Evolutionary conservation across 208 protist genomes (phyloP), one percentile per base, ranked within the genome.

Genomic region (Leishmania aethiopica): DNA sequence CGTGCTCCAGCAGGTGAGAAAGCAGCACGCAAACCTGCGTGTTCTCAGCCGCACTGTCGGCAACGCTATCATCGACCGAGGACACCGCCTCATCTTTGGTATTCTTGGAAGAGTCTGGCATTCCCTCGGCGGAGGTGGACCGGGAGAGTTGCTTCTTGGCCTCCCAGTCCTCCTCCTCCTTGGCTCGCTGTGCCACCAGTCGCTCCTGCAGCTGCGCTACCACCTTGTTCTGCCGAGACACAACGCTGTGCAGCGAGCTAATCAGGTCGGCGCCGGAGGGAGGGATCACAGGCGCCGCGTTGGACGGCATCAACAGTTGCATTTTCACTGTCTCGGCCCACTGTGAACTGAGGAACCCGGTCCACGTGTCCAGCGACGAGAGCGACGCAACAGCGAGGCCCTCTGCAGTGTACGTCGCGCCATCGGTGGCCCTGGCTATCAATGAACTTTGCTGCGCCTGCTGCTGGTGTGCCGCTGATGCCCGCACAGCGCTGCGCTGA

Each of bases 361-460:
- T 84, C 90, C 90, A 93, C 69, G 90, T 93, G 75, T 93, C 90
- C 15, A 86, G 59, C 79, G 80, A 57, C 47, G 69, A 78, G 7
- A 13, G 60, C 7, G 40, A 37, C 32, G 49, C 37, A 40, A 1
- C 59, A 3, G 28, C 60, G 40, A 53, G 3, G 60, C 32, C 32
- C 28, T 59, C 73, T 59, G 35, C 10, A 25, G 40, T 59, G 22
- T 47, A 75, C 75, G 37, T 40, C 35, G 55, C 25, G 42, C 72
- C 35, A 5, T 71, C 32, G 37, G 60, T 40, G 22, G n/a, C 72
- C 15, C 71, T n/a, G 17, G 57, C 7, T 8, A 19, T 32, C 42
- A 10, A 15, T 11, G 59, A 4, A 13, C 45, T 42, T 42, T 53
- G 70, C 3, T 59, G 62, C 32, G 15, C 32, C 15, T 69, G 62